Evolutionary conservation across 2,329 filamentous ascomycete species (phyloP), one percentile per base, ranked within the genome.

Genomic region (Aspergillus pseudoterreus): DNA sequence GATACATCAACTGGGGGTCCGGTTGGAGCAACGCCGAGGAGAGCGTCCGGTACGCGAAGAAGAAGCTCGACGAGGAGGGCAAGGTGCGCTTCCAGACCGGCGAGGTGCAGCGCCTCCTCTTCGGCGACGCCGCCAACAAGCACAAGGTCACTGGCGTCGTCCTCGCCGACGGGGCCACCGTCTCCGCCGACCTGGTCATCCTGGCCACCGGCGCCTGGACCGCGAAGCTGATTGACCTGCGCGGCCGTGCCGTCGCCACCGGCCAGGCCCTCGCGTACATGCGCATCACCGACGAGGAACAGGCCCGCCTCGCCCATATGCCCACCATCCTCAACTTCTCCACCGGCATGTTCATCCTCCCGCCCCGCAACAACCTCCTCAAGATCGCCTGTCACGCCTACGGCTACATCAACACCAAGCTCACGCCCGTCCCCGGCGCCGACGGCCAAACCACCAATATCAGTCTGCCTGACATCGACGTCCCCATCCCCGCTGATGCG

Each of bases 171-270:
- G 78, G 77, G 1, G 68, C 69, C 6, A 72, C 66, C 9, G 57
- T 90, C 6, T 73, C 71, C 4, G 88, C 87, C 2, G 87, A 90
- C 52, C 77, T 95, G 6, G 85, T 88, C 32, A 77, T 96, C 50
- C 78, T 95, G 2, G 91, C 92, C 0, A 85, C 91, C 0, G 92
- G 92, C 14, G 91, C 92, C 4, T 97, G 92, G 92, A 90, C 88
- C 2, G 82, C 85, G 2, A 79, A 82, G 1, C 78, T 96, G 19
- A 74, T 96, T 50, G 88, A 96, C 69, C 76, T 96, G 1, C 78
- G 85, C 43, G 89, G 90, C 22, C 82, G 88, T 42, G 85, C 85
- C 36, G 82, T 87, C 57, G 88, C 92, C 2, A 95, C 90, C 0
- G 92, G 90, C 12, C 92, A 97, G 63, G 82, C 83, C 0, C 67